Conservation (phyloP, 2,329 filamentous ascomycete genomes). For the Aquanectria penicillioides region DNA sequence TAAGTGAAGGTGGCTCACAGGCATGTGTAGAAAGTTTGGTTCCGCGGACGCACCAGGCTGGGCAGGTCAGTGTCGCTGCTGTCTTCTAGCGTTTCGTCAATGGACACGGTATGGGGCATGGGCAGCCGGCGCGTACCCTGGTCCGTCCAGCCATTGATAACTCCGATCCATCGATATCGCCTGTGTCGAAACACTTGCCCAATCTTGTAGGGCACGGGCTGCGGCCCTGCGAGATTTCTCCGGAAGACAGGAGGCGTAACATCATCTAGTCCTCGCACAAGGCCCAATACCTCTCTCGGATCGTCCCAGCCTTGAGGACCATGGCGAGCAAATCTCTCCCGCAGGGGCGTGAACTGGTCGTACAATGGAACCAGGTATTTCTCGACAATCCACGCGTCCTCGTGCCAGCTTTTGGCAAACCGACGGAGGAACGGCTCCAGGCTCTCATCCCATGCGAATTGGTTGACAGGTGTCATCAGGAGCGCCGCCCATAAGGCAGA, state of each 20-base stretch:
- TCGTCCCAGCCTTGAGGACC: slow-evolving; percentile 42
- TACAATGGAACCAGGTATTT: slow-evolving; percentile 72
- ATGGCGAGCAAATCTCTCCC: slow-evolving; percentile 41
- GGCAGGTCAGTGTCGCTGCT: slow-evolving; percentile 42
- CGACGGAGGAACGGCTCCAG: slow-evolving; percentile 71
- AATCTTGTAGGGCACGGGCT: slow-evolving; percentile 65
- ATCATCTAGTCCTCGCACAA: slow-evolving; percentile 57
- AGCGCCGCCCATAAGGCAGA: slow-evolving; percentile 77
- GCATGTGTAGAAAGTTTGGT: slow-evolving; percentile 78
- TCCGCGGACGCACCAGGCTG: slow-evolving; percentile 40
- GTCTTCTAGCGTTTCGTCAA: slow-evolving; percentile 40
- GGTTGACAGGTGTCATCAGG: slow-evolving; percentile 60
- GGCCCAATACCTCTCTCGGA: slow-evolving; percentile 43
- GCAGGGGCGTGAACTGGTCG: slow-evolving; percentile 51
- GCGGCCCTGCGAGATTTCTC: slow-evolving; percentile 37
- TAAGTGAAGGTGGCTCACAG: slow-evolving; percentile 69
- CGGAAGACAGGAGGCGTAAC: slow-evolving; percentile 49
- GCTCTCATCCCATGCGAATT: slow-evolving; percentile 66
- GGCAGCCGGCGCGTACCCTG: slow-evolving; percentile 47
- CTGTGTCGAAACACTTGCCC: slow-evolving; percentile 88
- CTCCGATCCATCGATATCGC: slow-evolving; percentile 80
- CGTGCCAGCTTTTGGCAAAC: slow-evolving; percentile 54
- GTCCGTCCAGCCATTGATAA: slow-evolving; percentile 89
- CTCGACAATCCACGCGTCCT: slow-evolving; percentile 77
- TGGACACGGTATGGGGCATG: slow-evolving; percentile 39